Conservation (phyloP, 2,329 filamentous ascomycete genomes). For the Alternaria triticimaculans region DNA sequence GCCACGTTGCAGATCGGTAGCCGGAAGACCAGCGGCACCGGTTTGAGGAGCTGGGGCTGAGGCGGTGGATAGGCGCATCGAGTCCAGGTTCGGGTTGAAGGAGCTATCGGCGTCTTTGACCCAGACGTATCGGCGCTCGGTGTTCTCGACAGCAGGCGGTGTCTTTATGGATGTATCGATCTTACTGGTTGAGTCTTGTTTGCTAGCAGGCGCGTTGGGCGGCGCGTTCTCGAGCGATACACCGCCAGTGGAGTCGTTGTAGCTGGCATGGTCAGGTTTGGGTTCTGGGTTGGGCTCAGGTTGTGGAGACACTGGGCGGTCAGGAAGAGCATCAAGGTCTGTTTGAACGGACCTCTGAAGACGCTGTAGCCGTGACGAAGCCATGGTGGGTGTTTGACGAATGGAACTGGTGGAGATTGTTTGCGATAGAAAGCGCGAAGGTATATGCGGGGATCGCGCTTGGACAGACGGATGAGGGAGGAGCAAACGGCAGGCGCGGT, state of each 20-base stretch:
- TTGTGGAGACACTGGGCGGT: constrained; percentile 10
- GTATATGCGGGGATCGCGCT: background rate
- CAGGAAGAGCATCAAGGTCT: constrained; percentile 37
- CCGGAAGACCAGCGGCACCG: constrained; percentile 17
- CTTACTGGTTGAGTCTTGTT: constrained; percentile 8
- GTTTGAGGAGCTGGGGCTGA: background rate
- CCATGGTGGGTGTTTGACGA: constrained; percentile 25
- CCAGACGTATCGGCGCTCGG: constrained; percentile 32
- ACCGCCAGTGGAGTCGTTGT: constrained; percentile 30
- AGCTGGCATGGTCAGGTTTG: background rate
- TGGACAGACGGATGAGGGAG: constrained; percentile 7
- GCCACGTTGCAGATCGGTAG: constrained; percentile 30
- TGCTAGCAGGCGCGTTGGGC: constrained; percentile 1
- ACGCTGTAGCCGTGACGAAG: constrained; percentile 30
- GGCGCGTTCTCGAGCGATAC: constrained; percentile 20
- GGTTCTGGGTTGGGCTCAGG: background rate
- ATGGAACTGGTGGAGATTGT: background rate
- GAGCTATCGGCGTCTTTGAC: constrained; percentile 28
- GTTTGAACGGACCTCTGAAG: constrained; percentile 25
- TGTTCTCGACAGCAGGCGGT: constrained; percentile 5
- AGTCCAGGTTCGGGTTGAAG: constrained; percentile 29
- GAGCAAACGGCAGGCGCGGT: constrained; percentile 10
- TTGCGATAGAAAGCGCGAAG: background rate
- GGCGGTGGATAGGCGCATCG: constrained; percentile 13
- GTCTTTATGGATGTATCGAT: background rate